Conservation (phyloP, 2,329 filamentous ascomycete genomes). For the Aspergillus vadensis region DNA sequence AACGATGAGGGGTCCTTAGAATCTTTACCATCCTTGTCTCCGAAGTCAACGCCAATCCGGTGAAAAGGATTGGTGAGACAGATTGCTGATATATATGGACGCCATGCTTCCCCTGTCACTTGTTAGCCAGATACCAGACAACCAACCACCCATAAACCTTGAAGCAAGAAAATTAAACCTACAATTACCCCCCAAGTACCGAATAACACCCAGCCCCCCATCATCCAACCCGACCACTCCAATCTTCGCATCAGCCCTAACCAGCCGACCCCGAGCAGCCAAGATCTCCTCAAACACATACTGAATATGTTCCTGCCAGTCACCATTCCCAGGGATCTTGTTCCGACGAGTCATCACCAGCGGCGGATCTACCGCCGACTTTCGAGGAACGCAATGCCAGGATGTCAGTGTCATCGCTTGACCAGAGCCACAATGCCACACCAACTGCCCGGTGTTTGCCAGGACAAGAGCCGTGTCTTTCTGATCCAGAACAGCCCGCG, state of each 20-base stretch:
- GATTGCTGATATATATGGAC: slow-evolving; percentile 42
- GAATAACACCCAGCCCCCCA: slow-evolving; percentile 60
- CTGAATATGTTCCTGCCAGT: slow-evolving; percentile 61
- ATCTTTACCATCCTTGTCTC: slow-evolving; percentile 11
- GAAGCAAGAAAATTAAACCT: slow-evolving; percentile 39
- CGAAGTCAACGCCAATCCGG: slow-evolving; percentile 30
- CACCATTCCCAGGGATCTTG: slow-evolving; percentile 61
- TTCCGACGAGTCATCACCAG: slow-evolving; percentile 60
- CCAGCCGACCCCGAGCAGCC: slow-evolving; percentile 40
- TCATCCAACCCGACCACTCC: slow-evolving; percentile 73
- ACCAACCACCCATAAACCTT: neutral
- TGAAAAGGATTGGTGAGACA: slow-evolving; percentile 44
- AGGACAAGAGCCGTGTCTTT: slow-evolving; percentile 59
- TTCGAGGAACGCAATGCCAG: slow-evolving; percentile 62
- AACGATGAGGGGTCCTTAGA: slow-evolving; percentile 22
- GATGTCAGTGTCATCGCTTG: slow-evolving; percentile 61
- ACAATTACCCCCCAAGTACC: slow-evolving; percentile 60
- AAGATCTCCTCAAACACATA: slow-evolving; percentile 69
- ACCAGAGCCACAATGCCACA: slow-evolving; percentile 70
- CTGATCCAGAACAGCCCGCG: slow-evolving; percentile 47
- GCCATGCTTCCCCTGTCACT: slow-evolving; percentile 44
- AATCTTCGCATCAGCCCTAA: slow-evolving; percentile 56
- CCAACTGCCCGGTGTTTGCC: slow-evolving; percentile 74
- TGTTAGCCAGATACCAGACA: neutral
- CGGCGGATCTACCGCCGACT: slow-evolving; percentile 62